Percentiles rank a stretch among this genome's conserved stretches.
Conservation (phyloP, 306 rosid species). For the Carpinus viminea region DNA sequence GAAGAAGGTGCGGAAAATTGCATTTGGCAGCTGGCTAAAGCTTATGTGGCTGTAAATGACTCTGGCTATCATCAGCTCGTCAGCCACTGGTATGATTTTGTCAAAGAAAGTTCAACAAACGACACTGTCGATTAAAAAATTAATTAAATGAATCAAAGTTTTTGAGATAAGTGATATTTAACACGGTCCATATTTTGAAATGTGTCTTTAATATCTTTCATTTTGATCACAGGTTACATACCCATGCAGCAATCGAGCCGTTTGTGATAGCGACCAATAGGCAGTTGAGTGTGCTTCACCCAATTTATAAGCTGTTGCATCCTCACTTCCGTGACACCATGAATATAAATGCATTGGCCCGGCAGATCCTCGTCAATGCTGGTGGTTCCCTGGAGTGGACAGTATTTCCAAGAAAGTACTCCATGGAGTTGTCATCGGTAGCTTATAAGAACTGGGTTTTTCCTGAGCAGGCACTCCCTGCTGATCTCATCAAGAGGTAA, state of each 20-base stretch:
- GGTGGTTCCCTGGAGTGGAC: slow-evolving; percentile 48
- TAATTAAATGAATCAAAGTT: too few relatives aligned
- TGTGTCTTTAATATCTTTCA: neutral
- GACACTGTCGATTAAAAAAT: neutral
- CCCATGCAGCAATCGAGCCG: slow-evolving; percentile 37
- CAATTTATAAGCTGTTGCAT: slow-evolving; percentile 43
- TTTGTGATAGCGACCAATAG: slow-evolving; percentile 53
- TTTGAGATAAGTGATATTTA: too few relatives aligned
- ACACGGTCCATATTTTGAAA: neutral
- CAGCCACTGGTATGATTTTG: slow-evolving; percentile 57
- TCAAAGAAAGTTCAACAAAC: neutral
- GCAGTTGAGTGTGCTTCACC: slow-evolving; percentile 52
- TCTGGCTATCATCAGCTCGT: slow-evolving; percentile 70
- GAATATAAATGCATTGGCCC: slow-evolving; percentile 53
- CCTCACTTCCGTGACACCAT: slow-evolving; percentile 63
- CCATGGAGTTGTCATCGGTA: slow-evolving; percentile 49
- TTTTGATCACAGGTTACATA: slow-evolving; percentile 53
- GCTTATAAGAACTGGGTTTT: slow-evolving; percentile 52
- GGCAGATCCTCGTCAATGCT: slow-evolving; percentile 50
- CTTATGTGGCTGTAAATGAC: slow-evolving; percentile 69
- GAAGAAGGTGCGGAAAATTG: slow-evolving; percentile 51
- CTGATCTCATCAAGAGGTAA: slow-evolving; percentile 52
- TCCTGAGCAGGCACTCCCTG: slow-evolving; percentile 49
- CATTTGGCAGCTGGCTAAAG: slow-evolving; percentile 74
- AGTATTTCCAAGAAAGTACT: slow-evolving; percentile 43